Percentiles rank a stretch among this genome's conserved stretches.
Evolutionary conservation across 164 flowering plant species (phyloP).

Genomic region (Platanus orientalis): DNA sequence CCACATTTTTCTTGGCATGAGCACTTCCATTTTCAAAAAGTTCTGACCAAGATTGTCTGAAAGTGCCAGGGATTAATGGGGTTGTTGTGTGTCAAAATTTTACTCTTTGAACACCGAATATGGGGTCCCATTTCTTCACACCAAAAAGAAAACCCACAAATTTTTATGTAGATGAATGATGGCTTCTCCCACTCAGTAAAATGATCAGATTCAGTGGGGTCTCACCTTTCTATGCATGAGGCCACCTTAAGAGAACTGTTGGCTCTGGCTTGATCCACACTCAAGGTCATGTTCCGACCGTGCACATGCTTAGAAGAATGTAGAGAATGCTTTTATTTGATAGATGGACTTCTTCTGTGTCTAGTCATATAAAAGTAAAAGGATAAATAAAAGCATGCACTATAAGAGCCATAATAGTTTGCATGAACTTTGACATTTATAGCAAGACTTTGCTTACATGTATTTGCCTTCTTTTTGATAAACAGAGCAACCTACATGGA

Average conservation of each 20-base stretch:
- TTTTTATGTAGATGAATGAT: neutral
- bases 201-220: neutral
- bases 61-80: neutral
- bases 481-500: no score
- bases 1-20: neutral
- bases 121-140: neutral
- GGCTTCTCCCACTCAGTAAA: slow-evolving; percentile 8
- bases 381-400: no score
- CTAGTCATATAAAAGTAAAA: no score
- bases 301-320: neutral
- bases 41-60: neutral
- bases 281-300: neutral
- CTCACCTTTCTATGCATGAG: slow-evolving; percentile 2
- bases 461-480: no score
- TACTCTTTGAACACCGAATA: neutral
- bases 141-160: neutral
- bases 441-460: no score
- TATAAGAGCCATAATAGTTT: no score
- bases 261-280: neutral
- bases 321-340: neutral
- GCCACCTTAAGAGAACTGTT: neutral
- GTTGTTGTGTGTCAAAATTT: neutral
- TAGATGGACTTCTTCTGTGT: no score
- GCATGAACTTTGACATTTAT: no score
- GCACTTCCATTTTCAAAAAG: neutral